A percentile compares a stretch with the other conserved stretches of the same genome.
Conservation (phyloP, 805 yeast genomes). For the Teunomyces aglyptinius region DNA sequence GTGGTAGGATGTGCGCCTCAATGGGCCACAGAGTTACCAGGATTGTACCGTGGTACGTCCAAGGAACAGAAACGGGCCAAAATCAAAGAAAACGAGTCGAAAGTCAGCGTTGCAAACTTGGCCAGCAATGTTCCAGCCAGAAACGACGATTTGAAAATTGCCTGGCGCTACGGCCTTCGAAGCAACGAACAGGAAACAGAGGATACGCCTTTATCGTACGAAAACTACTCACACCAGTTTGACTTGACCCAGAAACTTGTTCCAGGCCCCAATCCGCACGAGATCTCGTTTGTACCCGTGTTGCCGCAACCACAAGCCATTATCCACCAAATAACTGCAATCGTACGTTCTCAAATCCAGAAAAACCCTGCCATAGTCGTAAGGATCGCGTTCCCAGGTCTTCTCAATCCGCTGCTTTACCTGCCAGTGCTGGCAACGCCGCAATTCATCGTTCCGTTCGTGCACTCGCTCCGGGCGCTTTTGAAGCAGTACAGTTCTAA, state of each 20-base stretch:
- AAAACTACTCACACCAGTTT: conserved; percentile 62
- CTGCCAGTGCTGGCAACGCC: conserved; percentile 48
- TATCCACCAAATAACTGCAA: conserved; percentile 42
- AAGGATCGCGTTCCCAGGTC: conserved; percentile 70
- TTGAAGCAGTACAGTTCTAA: conserved; percentile 45
- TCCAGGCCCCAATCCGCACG: conserved; percentile 65
- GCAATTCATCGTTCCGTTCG: conserved; percentile 53
- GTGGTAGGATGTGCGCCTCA: conserved; percentile 56
- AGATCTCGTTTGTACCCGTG: conserved; percentile 55
- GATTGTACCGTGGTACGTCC: conserved; percentile 65
- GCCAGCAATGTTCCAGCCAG: conserved; percentile 19
- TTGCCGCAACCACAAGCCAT: conserved; percentile 16
- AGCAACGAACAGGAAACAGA: conserved; percentile 14
- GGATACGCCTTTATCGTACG: conserved; percentile 30
- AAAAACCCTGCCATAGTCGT: conserved; percentile 48
- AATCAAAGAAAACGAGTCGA: conserved; percentile 55
- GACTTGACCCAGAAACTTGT: conserved; percentile 71
- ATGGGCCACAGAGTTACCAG: conserved; percentile 76
- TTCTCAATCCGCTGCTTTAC: conserved; percentile 76
- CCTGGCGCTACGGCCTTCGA: conserved; percentile 83
- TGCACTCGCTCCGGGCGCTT: conserved; percentile 57
- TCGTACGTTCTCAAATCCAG: conserved; percentile 33
- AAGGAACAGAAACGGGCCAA: conserved; percentile 63
- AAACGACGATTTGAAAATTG: conserved; percentile 67
- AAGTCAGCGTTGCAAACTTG: conserved; percentile 67